A percentile compares a stretch with the other conserved stretches of the same genome.
phyloP scores from a whole-genome alignment of 768 basidiomycete genomes.

The Russula vinacea region DNA sequence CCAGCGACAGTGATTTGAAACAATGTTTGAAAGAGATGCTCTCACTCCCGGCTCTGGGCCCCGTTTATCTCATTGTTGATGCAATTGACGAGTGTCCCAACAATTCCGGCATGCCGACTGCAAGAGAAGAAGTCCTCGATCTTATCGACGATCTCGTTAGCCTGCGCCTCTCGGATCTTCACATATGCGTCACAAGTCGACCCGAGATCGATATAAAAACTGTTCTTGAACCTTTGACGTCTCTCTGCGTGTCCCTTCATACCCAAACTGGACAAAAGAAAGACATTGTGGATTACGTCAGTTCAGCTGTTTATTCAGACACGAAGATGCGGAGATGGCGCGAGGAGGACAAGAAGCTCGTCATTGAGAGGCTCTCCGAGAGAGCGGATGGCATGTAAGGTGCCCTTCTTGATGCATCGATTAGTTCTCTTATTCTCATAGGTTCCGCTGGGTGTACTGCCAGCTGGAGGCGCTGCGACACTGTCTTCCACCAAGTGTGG shows the following conservation, averaged over 20 bases:
- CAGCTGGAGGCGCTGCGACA: not conserved
- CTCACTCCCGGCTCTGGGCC: not conserved
- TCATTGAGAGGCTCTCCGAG: constrained; percentile 3
- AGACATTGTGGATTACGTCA: constrained; percentile 6
- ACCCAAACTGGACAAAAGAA: constrained; percentile 3
- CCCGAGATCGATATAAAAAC: not conserved
- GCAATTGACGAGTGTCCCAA: not conserved
- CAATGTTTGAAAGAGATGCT: not conserved
- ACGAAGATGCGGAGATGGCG: constrained; percentile 14
- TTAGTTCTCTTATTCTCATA: not conserved
- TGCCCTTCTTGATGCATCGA: not conserved
- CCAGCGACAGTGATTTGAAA: not conserved
- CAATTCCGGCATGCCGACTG: not conserved
- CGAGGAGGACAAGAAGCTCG: constrained; percentile 8
- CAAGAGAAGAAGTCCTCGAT: constrained; percentile 1
- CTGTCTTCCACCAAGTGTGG: not conserved
- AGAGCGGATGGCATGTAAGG: constrained; percentile 11
- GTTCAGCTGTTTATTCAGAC: constrained; percentile 1
- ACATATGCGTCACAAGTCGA: not conserved
- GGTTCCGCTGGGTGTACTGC: constrained; percentile 1
- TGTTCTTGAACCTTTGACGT: not conserved
- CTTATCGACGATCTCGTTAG: not conserved
- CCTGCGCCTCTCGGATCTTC: not conserved
- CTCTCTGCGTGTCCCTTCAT: constrained; percentile 6
- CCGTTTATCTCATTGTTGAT: not conserved